Evolutionary conservation across 2,329 filamentous ascomycete genomes (phyloP).

Genomic region (Orbilia brochopaga): DNA sequence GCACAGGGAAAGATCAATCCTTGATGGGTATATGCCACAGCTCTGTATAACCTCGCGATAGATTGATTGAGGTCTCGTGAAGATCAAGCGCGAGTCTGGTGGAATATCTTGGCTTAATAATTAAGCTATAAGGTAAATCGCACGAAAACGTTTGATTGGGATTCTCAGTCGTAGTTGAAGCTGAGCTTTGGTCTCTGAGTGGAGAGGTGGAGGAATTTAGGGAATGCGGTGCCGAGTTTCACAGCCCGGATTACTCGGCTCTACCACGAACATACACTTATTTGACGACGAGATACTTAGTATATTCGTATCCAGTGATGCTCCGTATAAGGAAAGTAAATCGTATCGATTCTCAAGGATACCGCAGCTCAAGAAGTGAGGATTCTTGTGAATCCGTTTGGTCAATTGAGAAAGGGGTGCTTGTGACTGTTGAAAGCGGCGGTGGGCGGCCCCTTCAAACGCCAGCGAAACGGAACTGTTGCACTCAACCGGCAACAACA

Average conservation of each 20-base stretch:
- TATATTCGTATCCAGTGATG: too few species aligned
- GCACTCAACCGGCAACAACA: conserved; percentile 21
- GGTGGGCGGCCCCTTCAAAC: conserved; percentile 42
- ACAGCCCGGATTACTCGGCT: not conserved
- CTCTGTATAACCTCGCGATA: conserved; percentile 51
- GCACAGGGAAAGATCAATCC: conserved; percentile 49
- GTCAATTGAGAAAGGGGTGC: too few species aligned
- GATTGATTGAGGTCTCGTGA: conserved; percentile 24
- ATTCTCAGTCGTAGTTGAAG: conserved; percentile 17
- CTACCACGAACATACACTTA: not conserved
- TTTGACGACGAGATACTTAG: too few species aligned
- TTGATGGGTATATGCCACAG: conserved; percentile 40
- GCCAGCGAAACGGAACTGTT: conserved; percentile 38
- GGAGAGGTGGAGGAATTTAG: conserved; percentile 13
- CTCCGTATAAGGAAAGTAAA: too few species aligned
- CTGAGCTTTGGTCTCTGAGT: conserved; percentile 10
- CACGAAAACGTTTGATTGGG: conserved; percentile 14
- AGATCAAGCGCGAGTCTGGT: not conserved
- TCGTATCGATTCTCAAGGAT: too few species aligned
- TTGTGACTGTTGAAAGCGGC: not conserved
- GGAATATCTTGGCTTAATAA: conserved; percentile 8
- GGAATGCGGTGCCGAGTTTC: not conserved
- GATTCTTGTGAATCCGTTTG: too few species aligned
- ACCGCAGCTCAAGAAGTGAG: too few species aligned
- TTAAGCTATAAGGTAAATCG: conserved; percentile 1